phyloP scores from a whole-genome alignment of 2,329 filamentous ascomycete genomes.

The Neofusicoccum kwambonambiense region DNA sequence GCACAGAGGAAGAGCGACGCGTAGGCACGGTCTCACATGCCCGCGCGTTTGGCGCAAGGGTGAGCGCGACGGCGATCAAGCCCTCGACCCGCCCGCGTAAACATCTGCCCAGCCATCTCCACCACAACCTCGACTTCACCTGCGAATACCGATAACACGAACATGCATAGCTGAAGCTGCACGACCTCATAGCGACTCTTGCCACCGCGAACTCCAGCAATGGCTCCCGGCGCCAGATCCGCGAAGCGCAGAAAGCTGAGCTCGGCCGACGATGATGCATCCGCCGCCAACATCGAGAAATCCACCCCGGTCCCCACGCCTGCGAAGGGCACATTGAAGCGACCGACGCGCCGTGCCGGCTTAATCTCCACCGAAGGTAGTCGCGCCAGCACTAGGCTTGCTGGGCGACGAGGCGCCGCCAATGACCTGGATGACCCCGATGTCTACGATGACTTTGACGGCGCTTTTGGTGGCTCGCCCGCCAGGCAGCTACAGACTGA shows the following conservation, averaged over 20 bases:
- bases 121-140: too few relatives aligned
- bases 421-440: slow-evolving; percentile 28
- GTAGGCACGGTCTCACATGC: background rate
- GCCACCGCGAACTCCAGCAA: background rate
- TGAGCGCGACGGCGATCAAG: background rate
- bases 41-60: background rate
- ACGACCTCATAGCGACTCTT: too few relatives aligned
- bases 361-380: background rate
- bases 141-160: too few relatives aligned
- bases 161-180: background rate
- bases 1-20: background rate
- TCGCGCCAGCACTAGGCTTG: background rate
- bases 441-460: slow-evolving; percentile 46
- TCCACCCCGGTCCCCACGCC: background rate
- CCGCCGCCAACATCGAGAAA: background rate
- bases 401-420: background rate
- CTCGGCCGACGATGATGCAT: background rate
- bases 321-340: slow-evolving; percentile 5
- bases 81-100: slow-evolving; percentile 3
- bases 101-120: background rate
- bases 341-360: slow-evolving; percentile 2
- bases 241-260: slow-evolving; percentile 15
- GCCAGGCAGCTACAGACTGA: slow-evolving; percentile 20
- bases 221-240: background rate
- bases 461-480: slow-evolving; percentile 30